These are phyloP conservation scores for grape (Vitis vinifera) DNA, from an alignment of 164 flowering plant genomes.

Conservation along the genomic window ASM3070453v1 NC_081822.1:2461501-2462000, in stretches of 20 bases:
- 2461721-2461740: conserved; percentile 84
- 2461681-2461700: conserved; percentile 73
- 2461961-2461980: too few species aligned
- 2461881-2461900: conserved; percentile 18
- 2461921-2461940: too few species aligned
- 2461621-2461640: conserved; percentile 35
- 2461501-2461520: conserved; percentile 56
- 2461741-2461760: conserved; percentile 58
- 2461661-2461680: conserved; percentile 62
- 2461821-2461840: conserved; percentile 86
- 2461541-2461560: conserved; percentile 18
- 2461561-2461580: conserved; percentile 41
- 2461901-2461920: conserved; percentile 18
- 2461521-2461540: conserved; percentile 44
- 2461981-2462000: too few species aligned
- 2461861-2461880: too few species aligned
- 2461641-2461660: conserved; percentile 29
- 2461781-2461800: conserved; percentile 85
- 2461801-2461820: conserved; percentile 67
- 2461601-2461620: conserved; percentile 31
- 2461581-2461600: conserved; percentile 41
- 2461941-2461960: too few species aligned
- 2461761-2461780: conserved; percentile 54
- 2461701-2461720: conserved; percentile 90
- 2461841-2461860: conserved; percentile 74